Conservation (phyloP, 2,329 filamentous ascomycete genomes). For the Fusarium albosuccineum region DNA sequence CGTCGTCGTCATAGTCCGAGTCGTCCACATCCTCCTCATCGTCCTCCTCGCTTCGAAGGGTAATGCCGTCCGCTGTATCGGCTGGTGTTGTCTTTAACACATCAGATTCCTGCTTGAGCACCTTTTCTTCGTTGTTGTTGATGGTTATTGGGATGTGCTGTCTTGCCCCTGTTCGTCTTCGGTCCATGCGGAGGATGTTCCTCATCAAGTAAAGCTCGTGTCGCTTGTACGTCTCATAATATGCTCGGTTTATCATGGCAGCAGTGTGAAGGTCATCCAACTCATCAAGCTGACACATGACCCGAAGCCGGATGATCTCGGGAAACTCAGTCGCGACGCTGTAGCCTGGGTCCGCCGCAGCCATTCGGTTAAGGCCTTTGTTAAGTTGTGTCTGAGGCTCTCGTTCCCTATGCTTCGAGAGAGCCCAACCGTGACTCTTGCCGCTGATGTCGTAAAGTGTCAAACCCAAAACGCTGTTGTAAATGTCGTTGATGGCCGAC, state of each 20-base stretch:
- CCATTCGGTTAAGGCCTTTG: slow-evolving; percentile 50
- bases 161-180: slow-evolving; percentile 33
- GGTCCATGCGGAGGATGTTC: slow-evolving; percentile 50
- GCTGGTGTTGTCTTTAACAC: slow-evolving; percentile 46
- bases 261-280: slow-evolving; percentile 58
- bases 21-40: slow-evolving; percentile 44
- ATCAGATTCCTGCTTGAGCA: slow-evolving; percentile 49
- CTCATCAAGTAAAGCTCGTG: slow-evolving; percentile 58
- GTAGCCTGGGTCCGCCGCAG: slow-evolving; percentile 47
- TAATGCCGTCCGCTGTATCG: slow-evolving; percentile 48
- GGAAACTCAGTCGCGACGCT: slow-evolving; percentile 52
- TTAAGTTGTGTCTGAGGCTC: slow-evolving; percentile 53
- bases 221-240: slow-evolving; percentile 60
- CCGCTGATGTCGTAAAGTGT: slow-evolving; percentile 64
- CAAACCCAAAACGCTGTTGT: slow-evolving; percentile 63
- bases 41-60: slow-evolving; percentile 48
- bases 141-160: slow-evolving; percentile 40
- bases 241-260: slow-evolving; percentile 57
- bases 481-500: slow-evolving; percentile 62
- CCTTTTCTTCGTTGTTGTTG: slow-evolving; percentile 52
- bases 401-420: slow-evolving; percentile 55
- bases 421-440: slow-evolving; percentile 62
- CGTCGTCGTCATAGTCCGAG: slow-evolving; percentile 44
- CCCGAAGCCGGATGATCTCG: slow-evolving; percentile 54
- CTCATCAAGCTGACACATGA: slow-evolving; percentile 56